phyloP scores from a whole-genome alignment of 192 early-diverging fungal genomes.

The Rhizophagus prolifer region DNA sequence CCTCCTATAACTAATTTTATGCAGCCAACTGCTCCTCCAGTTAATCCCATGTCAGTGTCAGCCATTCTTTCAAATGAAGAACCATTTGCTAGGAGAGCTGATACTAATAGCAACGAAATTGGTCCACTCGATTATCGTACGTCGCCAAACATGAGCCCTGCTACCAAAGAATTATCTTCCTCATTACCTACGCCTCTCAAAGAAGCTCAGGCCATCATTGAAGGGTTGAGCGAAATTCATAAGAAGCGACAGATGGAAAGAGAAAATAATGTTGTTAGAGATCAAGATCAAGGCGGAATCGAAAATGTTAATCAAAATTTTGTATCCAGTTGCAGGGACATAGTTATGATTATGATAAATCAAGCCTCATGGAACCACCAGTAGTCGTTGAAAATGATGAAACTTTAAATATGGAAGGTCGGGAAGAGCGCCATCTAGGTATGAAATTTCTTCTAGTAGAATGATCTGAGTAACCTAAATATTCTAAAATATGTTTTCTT shows the following conservation, averaged over 20 bases:
- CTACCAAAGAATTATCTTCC: background rate
- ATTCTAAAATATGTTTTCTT: background rate
- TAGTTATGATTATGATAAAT: background rate
- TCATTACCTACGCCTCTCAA: background rate
- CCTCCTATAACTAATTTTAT: background rate
- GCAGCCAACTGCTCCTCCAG: background rate
- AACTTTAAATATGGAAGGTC: conserved; percentile 34
- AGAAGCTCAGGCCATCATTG: background rate
- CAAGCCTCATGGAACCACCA: conserved; percentile 15
- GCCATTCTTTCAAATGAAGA: conserved; percentile 15
- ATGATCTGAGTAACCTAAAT: too few species aligned
- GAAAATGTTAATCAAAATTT: background rate
- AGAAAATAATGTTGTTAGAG: background rate
- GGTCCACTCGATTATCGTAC: background rate
- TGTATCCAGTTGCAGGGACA: background rate
- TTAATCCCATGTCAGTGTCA: conserved; percentile 7
- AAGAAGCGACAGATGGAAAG: background rate
- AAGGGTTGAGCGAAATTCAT: background rate
- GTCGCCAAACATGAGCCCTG: background rate
- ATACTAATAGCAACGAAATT: conserved; percentile 11
- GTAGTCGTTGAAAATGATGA: conserved; percentile 42
- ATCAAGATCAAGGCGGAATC: background rate
- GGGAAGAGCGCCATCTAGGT: conserved; percentile 37
- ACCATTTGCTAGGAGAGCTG: conserved; percentile 14
- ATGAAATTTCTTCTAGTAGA: too few species aligned